Conservation (phyloP, 495 filamentous ascomycete species). For the Aspergillus nanangensis region DNA sequence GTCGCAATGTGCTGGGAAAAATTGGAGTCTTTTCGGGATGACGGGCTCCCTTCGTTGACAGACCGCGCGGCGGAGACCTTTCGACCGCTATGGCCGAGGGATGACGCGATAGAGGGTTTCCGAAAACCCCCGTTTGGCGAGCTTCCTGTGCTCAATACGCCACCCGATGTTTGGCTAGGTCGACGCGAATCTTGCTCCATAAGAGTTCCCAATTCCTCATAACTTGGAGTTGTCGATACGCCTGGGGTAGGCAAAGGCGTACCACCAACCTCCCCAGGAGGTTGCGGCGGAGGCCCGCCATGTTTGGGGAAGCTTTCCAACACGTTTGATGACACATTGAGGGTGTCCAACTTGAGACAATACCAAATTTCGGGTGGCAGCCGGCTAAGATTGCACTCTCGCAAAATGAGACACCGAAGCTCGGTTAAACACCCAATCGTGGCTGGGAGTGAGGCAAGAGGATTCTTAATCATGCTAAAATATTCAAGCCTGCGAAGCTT, state of each 20-base stretch:
- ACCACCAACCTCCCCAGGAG: slow-evolving; percentile 44
- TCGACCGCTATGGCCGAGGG: slow-evolving; percentile 67
- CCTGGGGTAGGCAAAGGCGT: slow-evolving; percentile 52
- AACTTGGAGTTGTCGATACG: slow-evolving; percentile 56
- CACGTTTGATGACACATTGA: slow-evolving; percentile 95
- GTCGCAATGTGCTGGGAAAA: slow-evolving; percentile 67
- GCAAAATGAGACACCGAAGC: slow-evolving; percentile 76
- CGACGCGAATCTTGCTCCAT: slow-evolving; percentile 62
- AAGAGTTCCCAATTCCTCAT: slow-evolving; percentile 70
- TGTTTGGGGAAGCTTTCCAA: slow-evolving; percentile 86
- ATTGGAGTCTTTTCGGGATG: slow-evolving; percentile 80
- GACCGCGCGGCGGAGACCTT: slow-evolving; percentile 76
- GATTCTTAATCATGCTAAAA: slow-evolving; percentile 90
- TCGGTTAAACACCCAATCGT: slow-evolving; percentile 84
- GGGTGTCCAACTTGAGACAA: slow-evolving; percentile 77
- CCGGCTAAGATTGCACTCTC: slow-evolving; percentile 85
- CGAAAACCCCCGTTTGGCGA: slow-evolving; percentile 63
- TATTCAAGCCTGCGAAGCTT: slow-evolving; percentile 79
- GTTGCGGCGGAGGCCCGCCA: slow-evolving; percentile 54
- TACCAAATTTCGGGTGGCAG: slow-evolving; percentile 93
- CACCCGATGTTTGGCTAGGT: slow-evolving; percentile 78
- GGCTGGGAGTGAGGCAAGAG: slow-evolving; percentile 71
- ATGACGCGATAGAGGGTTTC: slow-evolving; percentile 77
- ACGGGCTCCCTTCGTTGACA: slow-evolving; percentile 56
- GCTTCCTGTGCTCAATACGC: slow-evolving; percentile 66